Evolutionary conservation across 2,329 filamentous ascomycete genomes (phyloP).

Genomic region (Neopestalotiopsis sp.): DNA sequence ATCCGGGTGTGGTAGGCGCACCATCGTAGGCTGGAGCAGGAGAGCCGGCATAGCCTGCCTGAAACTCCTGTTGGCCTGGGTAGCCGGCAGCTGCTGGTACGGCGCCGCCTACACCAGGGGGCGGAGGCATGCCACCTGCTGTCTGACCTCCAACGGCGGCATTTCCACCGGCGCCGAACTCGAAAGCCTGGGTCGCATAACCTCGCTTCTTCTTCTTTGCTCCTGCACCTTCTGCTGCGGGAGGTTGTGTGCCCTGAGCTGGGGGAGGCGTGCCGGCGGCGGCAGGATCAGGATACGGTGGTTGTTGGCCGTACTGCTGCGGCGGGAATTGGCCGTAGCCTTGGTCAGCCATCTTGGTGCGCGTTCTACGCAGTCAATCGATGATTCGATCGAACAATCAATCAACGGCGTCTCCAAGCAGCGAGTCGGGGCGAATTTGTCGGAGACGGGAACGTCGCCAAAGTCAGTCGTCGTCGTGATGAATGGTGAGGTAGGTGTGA

Average conservation of each 20-base stretch:
- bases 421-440: background rate
- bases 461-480: background rate
- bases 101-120: constrained; percentile 46
- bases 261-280: constrained; percentile 41
- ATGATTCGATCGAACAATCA: constrained; percentile 10
- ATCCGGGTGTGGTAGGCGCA: constrained; percentile 42
- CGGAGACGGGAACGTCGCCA: background rate
- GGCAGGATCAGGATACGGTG: constrained; percentile 45
- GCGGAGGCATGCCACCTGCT: constrained; percentile 42
- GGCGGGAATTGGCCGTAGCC: constrained; percentile 58
- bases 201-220: constrained; percentile 93
- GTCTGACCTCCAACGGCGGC: constrained; percentile 55
- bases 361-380: constrained; percentile 26
- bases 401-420: background rate
- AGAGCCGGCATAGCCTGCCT: constrained; percentile 37
- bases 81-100: constrained; percentile 56
- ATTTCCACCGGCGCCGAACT: constrained; percentile 89
- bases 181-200: constrained; percentile 94
- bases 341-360: constrained; percentile 60
- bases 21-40: constrained; percentile 46
- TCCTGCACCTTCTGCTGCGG: constrained; percentile 48
- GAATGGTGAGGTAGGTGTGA: constrained; percentile 7
- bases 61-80: constrained; percentile 52
- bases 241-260: constrained; percentile 36
- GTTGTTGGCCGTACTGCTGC: constrained; percentile 46